These are phyloP conservation scores for Parascedosporium putredinis DNA, from an alignment of 2,329 filamentous ascomycete genomes.

Conservation along the genomic window DNA sequence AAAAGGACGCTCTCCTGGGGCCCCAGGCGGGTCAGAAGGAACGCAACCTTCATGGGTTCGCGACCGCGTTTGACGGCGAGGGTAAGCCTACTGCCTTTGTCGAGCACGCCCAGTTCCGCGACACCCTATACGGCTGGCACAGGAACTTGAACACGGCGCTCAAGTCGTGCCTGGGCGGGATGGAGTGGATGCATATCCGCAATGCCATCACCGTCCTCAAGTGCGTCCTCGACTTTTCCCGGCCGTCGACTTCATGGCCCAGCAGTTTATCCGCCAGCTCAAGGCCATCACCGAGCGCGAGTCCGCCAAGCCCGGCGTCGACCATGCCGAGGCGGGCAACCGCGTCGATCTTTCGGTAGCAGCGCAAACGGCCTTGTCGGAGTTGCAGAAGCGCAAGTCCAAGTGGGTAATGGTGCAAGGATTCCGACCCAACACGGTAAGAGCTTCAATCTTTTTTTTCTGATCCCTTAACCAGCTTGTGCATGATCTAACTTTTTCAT, in stretches of 20 bases:
- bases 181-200: conserved; percentile 95
- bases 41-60: conserved; percentile 63
- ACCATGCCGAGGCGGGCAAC: conserved; percentile 42
- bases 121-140: conserved; percentile 84
- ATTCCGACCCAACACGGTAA: conserved; percentile 56
- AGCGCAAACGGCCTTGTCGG: conserved; percentile 60
- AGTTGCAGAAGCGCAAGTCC: conserved; percentile 54
- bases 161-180: conserved; percentile 68
- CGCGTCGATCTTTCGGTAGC: conserved; percentile 67
- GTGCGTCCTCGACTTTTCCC: conserved; percentile 75
- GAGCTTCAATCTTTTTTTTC: conserved; percentile 17
- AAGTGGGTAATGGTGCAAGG: conserved; percentile 67
- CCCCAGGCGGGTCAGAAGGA: conserved; percentile 27
- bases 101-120: conserved; percentile 77
- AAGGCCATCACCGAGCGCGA: conserved; percentile 57
- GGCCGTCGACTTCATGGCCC: conserved; percentile 78
- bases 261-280: conserved; percentile 51
- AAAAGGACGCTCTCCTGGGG: conserved; percentile 61
- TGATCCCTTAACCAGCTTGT: too few relatives aligned
- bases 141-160: conserved; percentile 68
- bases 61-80: conserved; percentile 55
- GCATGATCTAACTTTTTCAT: too few relatives aligned
- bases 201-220: conserved; percentile 90
- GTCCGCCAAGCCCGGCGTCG: conserved; percentile 34
- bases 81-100: conserved; percentile 63